Percentiles rank a stretch among this genome's conserved stretches.
Evolutionary conservation across 225 moss, liverwort and hornwort genomes (phyloP).

Genomic region (Ulota crispa): DNA sequence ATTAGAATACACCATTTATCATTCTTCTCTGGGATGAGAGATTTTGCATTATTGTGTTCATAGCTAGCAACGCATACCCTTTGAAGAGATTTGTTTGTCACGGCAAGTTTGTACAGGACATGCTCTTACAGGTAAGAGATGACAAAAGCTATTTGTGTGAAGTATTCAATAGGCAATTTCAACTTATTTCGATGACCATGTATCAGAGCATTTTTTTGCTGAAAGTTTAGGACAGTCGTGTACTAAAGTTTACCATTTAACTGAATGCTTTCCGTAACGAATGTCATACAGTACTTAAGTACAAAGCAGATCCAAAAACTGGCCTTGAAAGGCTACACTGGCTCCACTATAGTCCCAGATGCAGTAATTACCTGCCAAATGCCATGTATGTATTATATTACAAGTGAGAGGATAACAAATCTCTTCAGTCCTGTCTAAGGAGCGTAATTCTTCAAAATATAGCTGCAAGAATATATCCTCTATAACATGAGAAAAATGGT

Average conservation of each 20-base stretch:
- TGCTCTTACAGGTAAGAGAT: neutral
- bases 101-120: neutral
- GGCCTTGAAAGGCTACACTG: neutral
- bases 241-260: neutral
- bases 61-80: neutral
- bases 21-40: neutral
- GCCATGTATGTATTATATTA: neutral
- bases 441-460: neutral
- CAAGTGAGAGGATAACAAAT: constrained; percentile 12
- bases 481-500: constrained; percentile 22
- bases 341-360: no score
- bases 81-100: neutral
- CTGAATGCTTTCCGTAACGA: neutral
- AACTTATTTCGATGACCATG: neutral
- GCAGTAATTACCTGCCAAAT: neutral
- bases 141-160: neutral
- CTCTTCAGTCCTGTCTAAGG: neutral
- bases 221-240: no score
- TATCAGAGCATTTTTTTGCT: no score
- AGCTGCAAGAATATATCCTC: neutral
- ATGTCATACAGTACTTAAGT: neutral
- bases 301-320: neutral
- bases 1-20: neutral
- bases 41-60: neutral
- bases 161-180: neutral